phyloP scores from a whole-genome alignment of 1,284 basidiomycete genomes.

The Ustilago cynodontis region DNA sequence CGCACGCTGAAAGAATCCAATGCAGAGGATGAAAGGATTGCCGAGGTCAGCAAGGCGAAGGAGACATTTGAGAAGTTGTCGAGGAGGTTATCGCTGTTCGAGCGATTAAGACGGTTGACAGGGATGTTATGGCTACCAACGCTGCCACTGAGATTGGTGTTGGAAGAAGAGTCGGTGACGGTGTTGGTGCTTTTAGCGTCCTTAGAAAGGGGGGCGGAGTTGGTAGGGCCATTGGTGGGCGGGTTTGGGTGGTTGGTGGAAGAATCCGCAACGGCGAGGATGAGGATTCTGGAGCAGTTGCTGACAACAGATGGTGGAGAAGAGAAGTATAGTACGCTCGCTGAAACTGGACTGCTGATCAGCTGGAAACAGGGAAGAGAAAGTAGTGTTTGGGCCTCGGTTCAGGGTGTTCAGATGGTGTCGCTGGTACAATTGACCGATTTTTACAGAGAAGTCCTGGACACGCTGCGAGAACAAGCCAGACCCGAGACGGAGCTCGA shows the following conservation, averaged over 20 bases:
- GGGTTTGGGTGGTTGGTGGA: constrained; percentile 14
- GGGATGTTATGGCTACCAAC: constrained; percentile 14
- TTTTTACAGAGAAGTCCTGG: constrained; percentile 12
- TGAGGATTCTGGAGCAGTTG: constrained; percentile 20
- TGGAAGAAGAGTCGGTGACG: constrained; percentile 11
- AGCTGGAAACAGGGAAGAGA: constrained; percentile 26
- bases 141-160: constrained; percentile 21
- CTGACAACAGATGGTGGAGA: neutral
- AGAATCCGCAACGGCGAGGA: constrained; percentile 11
- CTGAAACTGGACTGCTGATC: constrained; percentile 23
- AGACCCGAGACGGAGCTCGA: neutral
- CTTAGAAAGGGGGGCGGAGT: constrained; percentile 14
- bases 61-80: constrained; percentile 13
- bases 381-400: constrained; percentile 15
- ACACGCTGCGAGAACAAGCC: neutral
- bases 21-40: neutral
- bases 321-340: constrained; percentile 12
- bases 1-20: constrained; percentile 1
- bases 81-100: constrained; percentile 11
- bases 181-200: constrained; percentile 34
- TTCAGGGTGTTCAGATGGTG: neutral
- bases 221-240: constrained; percentile 19
- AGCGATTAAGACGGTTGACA: constrained; percentile 5
- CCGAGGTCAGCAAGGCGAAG: neutral
- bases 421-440: neutral